A percentile compares a stretch with the other conserved stretches of the same genome.
Evolutionary conservation across 371 early-diverging fungal species (phyloP).

Genomic region (Mucor indicus): DNA sequence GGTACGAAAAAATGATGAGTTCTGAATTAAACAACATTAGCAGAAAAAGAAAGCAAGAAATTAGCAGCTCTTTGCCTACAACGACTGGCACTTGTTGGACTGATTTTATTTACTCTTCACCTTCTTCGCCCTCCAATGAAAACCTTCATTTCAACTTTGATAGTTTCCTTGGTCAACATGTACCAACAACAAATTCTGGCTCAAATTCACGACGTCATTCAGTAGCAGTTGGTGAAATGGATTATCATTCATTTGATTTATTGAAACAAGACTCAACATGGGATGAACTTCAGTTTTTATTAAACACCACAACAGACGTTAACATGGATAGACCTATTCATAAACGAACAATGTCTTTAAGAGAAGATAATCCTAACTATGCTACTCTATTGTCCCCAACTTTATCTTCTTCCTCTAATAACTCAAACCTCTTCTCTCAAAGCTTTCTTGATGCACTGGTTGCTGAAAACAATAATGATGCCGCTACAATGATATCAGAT

Average conservation of each 20-base stretch:
- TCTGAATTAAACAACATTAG: constrained; percentile 11
- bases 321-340: constrained; percentile 17
- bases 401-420: constrained; percentile 5
- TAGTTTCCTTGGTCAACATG: constrained; percentile 9
- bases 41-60: constrained; percentile 25
- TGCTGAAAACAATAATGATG: constrained; percentile 21
- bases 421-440: constrained; percentile 51
- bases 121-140: constrained; percentile 29
- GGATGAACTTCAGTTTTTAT: constrained; percentile 8
- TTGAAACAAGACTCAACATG: constrained; percentile 10
- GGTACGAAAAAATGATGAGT: too few relatives aligned
- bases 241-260: constrained; percentile 23
- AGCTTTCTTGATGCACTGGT: constrained; percentile 58
- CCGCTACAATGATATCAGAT: constrained; percentile 19
- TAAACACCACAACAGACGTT: constrained; percentile 9
- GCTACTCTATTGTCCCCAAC: constrained; percentile 15
- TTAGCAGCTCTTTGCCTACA: constrained; percentile 16
- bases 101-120: constrained; percentile 34
- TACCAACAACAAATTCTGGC: background rate
- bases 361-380: constrained; percentile 17
- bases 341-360: constrained; percentile 38
- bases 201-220: constrained; percentile 25
- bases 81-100: constrained; percentile 23
- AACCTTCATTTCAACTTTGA: constrained; percentile 14
- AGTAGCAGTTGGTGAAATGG: constrained; percentile 26